Conservation (phyloP, 352 stramenopile species). For the Pelagophyceae sp. region DNA sequence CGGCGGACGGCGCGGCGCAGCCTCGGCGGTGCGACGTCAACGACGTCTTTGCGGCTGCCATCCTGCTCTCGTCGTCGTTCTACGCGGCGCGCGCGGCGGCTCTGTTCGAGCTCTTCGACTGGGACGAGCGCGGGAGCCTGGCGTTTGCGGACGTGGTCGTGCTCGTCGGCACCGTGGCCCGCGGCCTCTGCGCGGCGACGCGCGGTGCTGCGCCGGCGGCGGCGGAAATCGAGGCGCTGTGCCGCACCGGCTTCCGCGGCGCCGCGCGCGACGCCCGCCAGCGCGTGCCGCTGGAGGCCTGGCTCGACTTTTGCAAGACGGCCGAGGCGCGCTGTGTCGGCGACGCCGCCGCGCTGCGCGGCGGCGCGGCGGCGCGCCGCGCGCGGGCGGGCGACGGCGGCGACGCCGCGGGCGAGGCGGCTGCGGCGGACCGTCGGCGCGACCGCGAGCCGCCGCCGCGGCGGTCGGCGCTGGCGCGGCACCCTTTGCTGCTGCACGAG, state of each 20-base stretch:
- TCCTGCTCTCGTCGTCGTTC: neutral
- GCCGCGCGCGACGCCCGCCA: neutral
- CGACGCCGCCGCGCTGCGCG: too few relatives aligned
- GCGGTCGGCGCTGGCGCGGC: neutral
- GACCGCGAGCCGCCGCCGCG: neutral
- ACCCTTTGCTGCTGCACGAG: neutral
- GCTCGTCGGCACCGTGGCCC: neutral
- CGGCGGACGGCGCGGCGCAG: neutral
- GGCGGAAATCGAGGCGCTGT: neutral
- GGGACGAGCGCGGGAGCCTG: neutral
- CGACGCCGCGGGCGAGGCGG: too few relatives aligned
- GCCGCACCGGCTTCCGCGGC: neutral
- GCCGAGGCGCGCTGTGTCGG: neutral
- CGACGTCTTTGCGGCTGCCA: neutral
- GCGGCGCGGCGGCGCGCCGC: too few relatives aligned
- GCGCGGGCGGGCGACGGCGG: neutral
- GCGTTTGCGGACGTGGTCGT: neutral
- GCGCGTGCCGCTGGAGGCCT: neutral
- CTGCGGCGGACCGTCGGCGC: too few relatives aligned
- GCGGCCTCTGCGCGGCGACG: conserved; percentile 1
- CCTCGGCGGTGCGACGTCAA: neutral
- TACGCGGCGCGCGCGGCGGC: neutral
- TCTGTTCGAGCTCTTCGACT: conserved; percentile 1
- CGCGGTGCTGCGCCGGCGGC: neutral
- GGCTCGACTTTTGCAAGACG: neutral